Base-by-base conservation (phyloP, 2,329 filamentous ascomycete species). In the Fusarium sp. region DNA sequence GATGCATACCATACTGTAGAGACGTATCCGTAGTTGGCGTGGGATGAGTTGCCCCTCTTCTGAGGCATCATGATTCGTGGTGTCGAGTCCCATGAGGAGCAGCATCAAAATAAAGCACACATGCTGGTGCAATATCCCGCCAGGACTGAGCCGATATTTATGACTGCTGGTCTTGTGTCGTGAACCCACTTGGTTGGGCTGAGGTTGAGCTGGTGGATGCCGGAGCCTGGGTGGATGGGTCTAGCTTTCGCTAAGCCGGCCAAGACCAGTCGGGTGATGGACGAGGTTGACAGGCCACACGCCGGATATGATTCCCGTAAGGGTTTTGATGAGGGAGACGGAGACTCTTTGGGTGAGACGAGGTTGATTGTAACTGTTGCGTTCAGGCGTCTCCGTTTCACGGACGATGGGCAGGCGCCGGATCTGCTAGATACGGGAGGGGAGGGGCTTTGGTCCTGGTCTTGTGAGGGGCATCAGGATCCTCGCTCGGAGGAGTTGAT, bases 1-100 rank as follows among this genome's bases (percentile, higher is more conserved):
- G 35, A 75, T 75, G 73, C 70, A 75, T 75, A 65, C 74, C 74
- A 76, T 75, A 71, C 18, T 47, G 27, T 52, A 52, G 47, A 29
- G 27, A 31, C 27, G 47, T 40, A 56, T 52, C 63, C 56, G 70
- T 63, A 70, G 59, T 66, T 73, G 60, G 52, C 35, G 42, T 35
- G 57, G 38, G 69, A 69, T 56, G 50, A 65, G 38, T 36, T 63
- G 57, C 62, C 65, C 73, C 72, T 72, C 73, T 27, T 57, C 45
- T 56, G 31, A 59, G 47, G 52, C 38, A 54, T 61, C 38, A 58
- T 64, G 63, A 75, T 75, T 74, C 56, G 61, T 66, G 40, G 8
- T 54, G 42, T 25, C 14, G 31, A 57, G 31, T 38, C 35, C 27
- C 47, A 52, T 52, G 47, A 52, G 27, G 47, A 52, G 47, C 18